Evolutionary conservation across 345 rosid species (phyloP), one percentile per base, ranked within the genome.

Genomic region (Triadica sebifera): DNA sequence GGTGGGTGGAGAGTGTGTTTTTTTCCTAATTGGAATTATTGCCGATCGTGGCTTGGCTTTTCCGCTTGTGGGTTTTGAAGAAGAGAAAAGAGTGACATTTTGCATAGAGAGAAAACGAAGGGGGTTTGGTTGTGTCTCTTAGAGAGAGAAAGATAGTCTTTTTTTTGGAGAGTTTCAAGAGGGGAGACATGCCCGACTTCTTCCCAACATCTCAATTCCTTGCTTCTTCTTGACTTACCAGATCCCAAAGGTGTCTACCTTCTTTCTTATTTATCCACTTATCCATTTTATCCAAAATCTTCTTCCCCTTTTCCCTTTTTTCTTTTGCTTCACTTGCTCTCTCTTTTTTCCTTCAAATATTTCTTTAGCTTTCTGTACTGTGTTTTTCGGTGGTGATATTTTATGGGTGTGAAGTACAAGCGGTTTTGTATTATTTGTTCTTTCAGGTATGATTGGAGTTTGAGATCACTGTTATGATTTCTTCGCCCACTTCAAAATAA

Each of bases 151-250:
- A 47, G 51, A 47, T 8, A 47, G 51, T 51, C 1, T 51, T 1
- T 51, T n/a, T 58, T 17, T 19, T 57, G 70, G 25, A 72, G 81
- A 80, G 76, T 82, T 80, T 79, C 76, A 74, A 74, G 70, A 58
- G 76, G 69, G 85, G 91, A 76, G 85, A 86, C 91, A 83, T 84
- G 91, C 75, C 70, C 75, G 70, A 79, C 61, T 77, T 80, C 83
- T 78, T 69, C 81, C 85, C 89, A 81, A 83, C 91, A 83, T 47
- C 74, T 22, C 60, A 68, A 52, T 67, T 57, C 70, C 51, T 68
- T 84, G 78, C 85, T 75, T 77, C 82, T 75, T 69, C 81, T 68
- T 64, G 47, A 64, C 43, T 38, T 37, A 43, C 56, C 78, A 69
- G 76, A 81, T 78, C 74, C 84, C 68, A 64, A 64, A 78, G 83